Evolutionary conservation across 176 grass and related monocot species (phyloP), one percentile per base, ranked within the genome.

Genomic region (Ensete glaucum): DNA sequence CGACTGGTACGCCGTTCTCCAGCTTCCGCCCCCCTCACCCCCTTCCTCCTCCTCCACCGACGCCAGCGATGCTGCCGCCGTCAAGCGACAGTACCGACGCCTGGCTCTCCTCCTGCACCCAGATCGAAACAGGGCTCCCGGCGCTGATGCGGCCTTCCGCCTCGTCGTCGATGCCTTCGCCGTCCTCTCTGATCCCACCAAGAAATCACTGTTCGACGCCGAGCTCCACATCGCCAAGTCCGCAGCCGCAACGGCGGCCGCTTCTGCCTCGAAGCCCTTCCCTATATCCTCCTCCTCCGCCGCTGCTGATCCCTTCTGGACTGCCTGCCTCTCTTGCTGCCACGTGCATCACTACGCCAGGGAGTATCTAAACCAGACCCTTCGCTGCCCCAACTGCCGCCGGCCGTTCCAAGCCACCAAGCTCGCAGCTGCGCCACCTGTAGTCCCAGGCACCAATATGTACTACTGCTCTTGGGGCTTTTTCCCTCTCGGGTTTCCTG

Each of bases 391-490:
- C 67, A 85, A 82, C 72, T 99, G 95, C 78, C 53, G 84, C 72
- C 80, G 88, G 19, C 63, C 82, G 16, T 94, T 99, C 69, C 54
- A 80, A 69, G 95, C 90, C 15, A 23, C 86, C 8, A 86, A 99
- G 86, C 80, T 99, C 58, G 71, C 90, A 15, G 85, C 81, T 0
- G 53, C 81, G 29, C 95, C 95, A 9, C 95, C 95, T 8, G 64
- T 99, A 54, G 88, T 99, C 27, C 95, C 90, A 0, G 95, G 88
- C 64, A 99, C 90, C 16, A 62, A 99, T 72, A 94, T 87, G 77
- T 99, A 94, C 78, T 91, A 94, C 78, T 94, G 86, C 65, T 74
- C 90, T 1, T 99, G 95, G 95, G 95, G 95, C 0, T 99, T 99
- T 82, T 66, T 94, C 73, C 95, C 95, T 0, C 79, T 99, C 73